These are phyloP conservation scores for Alternaria gaisen DNA, from an alignment of 2,329 filamentous ascomycete species.

Conservation along the genomic window DNA sequence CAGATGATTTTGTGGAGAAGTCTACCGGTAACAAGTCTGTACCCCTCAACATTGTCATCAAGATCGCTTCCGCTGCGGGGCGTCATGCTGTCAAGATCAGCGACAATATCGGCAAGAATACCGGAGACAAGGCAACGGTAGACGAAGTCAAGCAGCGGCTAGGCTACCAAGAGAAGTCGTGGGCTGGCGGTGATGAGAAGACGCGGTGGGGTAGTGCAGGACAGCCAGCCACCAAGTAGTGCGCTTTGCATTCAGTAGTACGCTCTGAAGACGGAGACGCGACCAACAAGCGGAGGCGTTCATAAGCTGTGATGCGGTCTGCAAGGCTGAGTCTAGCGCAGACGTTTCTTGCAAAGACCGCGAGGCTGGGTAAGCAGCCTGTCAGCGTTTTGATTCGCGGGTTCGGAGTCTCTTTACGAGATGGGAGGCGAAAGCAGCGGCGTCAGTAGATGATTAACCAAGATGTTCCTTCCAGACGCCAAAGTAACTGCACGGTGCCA, in stretches of 20 bases:
- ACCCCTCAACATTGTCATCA: constrained; percentile 97
- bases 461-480: constrained; percentile 3
- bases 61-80: constrained; percentile 85
- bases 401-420: neutral
- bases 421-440: neutral
- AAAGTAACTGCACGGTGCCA: constrained; percentile 22
- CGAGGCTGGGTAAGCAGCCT: constrained; percentile 15
- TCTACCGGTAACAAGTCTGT: constrained; percentile 82
- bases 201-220: constrained; percentile 74
- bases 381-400: neutral
- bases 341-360: constrained; percentile 17
- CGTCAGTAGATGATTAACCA: neutral
- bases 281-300: constrained; percentile 27
- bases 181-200: constrained; percentile 85
- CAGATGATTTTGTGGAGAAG: constrained; percentile 81
- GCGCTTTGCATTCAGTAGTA: neutral
- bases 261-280: constrained; percentile 15
- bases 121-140: constrained; percentile 81
- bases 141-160: constrained; percentile 83
- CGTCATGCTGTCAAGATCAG: constrained; percentile 90
- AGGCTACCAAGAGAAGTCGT: constrained; percentile 85
- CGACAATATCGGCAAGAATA: constrained; percentile 90
- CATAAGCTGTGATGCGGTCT: constrained; percentile 25
- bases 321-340: constrained; percentile 29
- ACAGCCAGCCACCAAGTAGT: constrained; percentile 27